Evolutionary conservation across 345 rosid genomes (phyloP), one percentile per base, ranked within the genome.

Genomic region (Eucalyptus guilfoylei): DNA sequence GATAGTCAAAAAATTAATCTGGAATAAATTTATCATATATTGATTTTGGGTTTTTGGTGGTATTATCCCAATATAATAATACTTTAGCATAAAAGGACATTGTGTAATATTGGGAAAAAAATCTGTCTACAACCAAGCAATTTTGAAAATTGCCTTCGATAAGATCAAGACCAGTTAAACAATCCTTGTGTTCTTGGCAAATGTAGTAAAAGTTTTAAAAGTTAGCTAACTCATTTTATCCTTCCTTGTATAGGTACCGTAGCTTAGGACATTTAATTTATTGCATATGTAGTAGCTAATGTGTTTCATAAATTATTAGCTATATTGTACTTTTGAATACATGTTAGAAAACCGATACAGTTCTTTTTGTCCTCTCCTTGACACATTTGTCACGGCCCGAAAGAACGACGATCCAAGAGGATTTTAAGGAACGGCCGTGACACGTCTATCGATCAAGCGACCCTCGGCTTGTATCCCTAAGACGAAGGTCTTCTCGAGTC

Each of bases 1-100:
- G 4, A 19, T 52, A 8, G 1, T 52, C 0, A 52, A 52, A 52
- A 52, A 7, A 0, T 19, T 52, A 52, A 19, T 52, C 19, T 52
- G 0, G 24, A 52, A 4, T 7, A 52, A 52, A 52, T 19, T 52
- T 7, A 52, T 52, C 2, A 0, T 50, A 17, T 1, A 3, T 0
- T 4, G 5, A 19, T 52, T 52, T 52, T 19, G 1, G 1, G 5
- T 52, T 52, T 19, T 52, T 3, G 1, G 52, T 49, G 52, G 52
- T 49, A 49, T 49, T 0, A 50, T 16, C 54, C 54, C 54, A 50
- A 49, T 16, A 49, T 49, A 26, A 28, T 60, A 60, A 60, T 26
- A 60, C 14, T 60, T 60, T 28, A 62, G 9, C 72, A 13, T 62
- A 62, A 30, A 30, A 62, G 34, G 34, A 7, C 16, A 13, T 30